Conservation (phyloP, 2,329 filamentous ascomycete species). For the Hypoxylon sp. region DNA sequence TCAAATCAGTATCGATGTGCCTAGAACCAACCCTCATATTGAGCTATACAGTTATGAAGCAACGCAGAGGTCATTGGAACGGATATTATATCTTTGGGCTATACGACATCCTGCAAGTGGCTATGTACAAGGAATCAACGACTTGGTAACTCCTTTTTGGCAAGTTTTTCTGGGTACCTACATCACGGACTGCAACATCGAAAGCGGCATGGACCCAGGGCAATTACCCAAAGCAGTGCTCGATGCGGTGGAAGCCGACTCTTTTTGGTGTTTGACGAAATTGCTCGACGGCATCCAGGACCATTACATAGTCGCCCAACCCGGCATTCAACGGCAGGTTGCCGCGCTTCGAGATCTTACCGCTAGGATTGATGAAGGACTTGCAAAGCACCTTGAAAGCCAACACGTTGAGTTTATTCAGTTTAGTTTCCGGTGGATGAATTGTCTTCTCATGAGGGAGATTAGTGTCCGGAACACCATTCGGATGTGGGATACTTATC, state of each 20-base stretch:
- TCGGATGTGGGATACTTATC: constrained; percentile 99
- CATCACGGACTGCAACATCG: constrained; percentile 92
- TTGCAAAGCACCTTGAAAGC: constrained; percentile 89
- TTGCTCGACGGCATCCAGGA: constrained; percentile 98
- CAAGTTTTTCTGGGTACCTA: constrained; percentile 96
- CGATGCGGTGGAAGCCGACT: constrained; percentile 96
- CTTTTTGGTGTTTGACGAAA: constrained; percentile 98
- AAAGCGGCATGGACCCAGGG: constrained; percentile 95
- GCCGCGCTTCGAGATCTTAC: constrained; percentile 89
- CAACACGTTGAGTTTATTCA: constrained; percentile 99
- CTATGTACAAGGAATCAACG: constrained; percentile 99
- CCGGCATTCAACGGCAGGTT: constrained; percentile 95
- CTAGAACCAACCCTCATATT: constrained; percentile 94
- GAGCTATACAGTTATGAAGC: constrained; percentile 96
- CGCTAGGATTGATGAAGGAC: constrained; percentile 83
- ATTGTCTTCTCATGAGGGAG: constrained; percentile 97
- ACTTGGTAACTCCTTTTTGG: constrained; percentile 97
- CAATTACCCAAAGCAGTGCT: constrained; percentile 91
- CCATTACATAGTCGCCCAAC: constrained; percentile 98
- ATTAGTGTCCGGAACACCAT: constrained; percentile 97
- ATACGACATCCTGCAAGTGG: constrained; percentile 97
- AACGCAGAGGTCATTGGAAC: constrained; percentile 92
- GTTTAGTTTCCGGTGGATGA: constrained; percentile 99
- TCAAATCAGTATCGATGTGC: constrained; percentile 98
- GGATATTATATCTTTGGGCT: constrained; percentile 97